Evolutionary conservation across 495 filamentous ascomycete species (phyloP), one percentile per base, ranked within the genome.

Genomic region (Penicillium canescens): DNA sequence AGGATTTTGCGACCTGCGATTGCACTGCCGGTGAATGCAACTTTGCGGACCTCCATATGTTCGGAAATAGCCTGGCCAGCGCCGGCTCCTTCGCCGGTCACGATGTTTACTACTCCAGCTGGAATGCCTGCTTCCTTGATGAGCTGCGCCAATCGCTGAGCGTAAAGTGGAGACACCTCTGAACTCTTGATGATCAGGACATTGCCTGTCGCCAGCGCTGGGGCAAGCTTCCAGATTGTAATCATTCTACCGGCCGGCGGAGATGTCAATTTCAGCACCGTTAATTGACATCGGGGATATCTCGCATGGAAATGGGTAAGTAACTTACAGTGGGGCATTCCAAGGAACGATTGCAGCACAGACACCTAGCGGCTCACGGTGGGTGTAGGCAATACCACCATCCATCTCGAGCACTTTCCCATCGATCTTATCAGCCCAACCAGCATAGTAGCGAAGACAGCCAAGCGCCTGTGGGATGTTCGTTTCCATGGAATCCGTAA

Each of bases 121-220:
- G 93, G 93, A 66, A 96, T 87, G 3, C 92, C 92, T 10, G 92
- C 92, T 72, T 96, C 86, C 55, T 85, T 79, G 42, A 84, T 84
- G 10, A 96, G 78, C 59, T 92, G 85, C 24, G 87, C 92, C 14
- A 96, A 72, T 59, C 91, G 91, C 83, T 93, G 92, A 36, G 85
- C 86, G 18, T 89, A 91, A 12, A 94, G 89, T 3, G 93, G 93
- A 46, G 96, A 91, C 51, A 89, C 83, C 73, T 98, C 93, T 0
- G 93, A 95, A 8, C 91, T 85, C 75, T 98, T 98, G 54, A 98
- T 74, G 60, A 98, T 86, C 48, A 96, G 72, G 2, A 73, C 74
- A 61, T 86, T 85, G 0, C 84, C 84, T 0, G 78, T 74, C 0
- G 77, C 78, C 1, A 86, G 59, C 70, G n/a, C n/a, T n/a, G n/a